Base-by-base conservation (phyloP, 768 basidiomycete species). In the Rhizopogon sp. region DNA sequence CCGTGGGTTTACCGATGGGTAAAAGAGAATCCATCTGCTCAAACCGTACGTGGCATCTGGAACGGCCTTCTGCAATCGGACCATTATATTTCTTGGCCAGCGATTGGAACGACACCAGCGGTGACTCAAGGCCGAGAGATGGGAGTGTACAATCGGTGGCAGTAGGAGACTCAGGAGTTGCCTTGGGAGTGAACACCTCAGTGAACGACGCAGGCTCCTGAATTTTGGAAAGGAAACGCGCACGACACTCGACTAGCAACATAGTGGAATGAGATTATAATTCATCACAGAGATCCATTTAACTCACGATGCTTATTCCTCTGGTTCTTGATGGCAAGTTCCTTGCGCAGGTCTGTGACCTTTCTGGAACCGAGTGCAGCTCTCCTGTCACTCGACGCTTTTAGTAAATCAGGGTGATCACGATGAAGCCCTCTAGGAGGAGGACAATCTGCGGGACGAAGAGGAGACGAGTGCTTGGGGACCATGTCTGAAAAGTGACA, bases 221-320 rank as follows among this genome's bases (percentile, higher is more conserved):
- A 42, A 92, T 72, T 69, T 85, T 91, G 56, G 84, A 86, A 28
- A 91, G 72, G 72, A 92, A 91, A 55, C 80, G 75, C 4, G 87
- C 84, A 29, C 89, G 85, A 52, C 90, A 79, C 67, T 88, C 86
- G 61, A 79, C 87, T 90, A 62, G n/a, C 56, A 28, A 17, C 35
- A 39, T 54, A 46, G 37, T 25, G 57, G 28, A 43, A 55, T 53
- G 17, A 45, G 45, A 29, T 33, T 9, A 17, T 57, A 37, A 42
- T 45, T 41, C 53, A 42, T 41, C 16, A 42, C 25, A 17, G 47
- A 31, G 20, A 53, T 42, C 35, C 49, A 58, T 31, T 51, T 7
- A 28, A 76, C 80, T 61, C 67, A 91, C 90, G 74, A 70, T 89
- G 86, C 73, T 86, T 89, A 65, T 77, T 81, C 72, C 77, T 81